Base-by-base conservation (phyloP, 306 rosid species). In the Quercus cerris region DNA sequence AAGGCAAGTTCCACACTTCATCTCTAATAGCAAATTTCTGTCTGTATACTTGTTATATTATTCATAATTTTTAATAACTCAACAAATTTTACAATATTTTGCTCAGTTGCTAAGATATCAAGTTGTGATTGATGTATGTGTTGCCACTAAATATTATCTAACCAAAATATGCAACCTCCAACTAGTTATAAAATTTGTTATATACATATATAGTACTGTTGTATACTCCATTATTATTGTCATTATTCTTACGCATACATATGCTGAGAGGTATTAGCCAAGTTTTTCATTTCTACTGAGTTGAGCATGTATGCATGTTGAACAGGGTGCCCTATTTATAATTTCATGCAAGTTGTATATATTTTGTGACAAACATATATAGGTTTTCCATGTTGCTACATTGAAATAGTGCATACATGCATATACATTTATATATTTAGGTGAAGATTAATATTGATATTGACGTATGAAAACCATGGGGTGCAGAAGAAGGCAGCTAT, bases 401-500 rank as follows among this genome's bases (percentile, higher is more conserved):
- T 66, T 31, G 31, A 64, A 57, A 62, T 27, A 14, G 4, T 31
- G 20, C 72, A 33, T 22, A 18, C 58, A 30, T n/a, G 63, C 77
- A 63, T 69, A 25, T n/a, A 15, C 44, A 15, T 27, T 63, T 3
- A 19, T 31, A 7, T 59, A 12, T n/a, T 49, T 59, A 44, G 78
- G 52, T 19, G 78, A 19, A 55, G 75, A 56, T 17, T 6, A 15
- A 49, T 49, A 12, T 49, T 3, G 54, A 49, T 69, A 1, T 22
- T 61, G 58, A 19, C 25, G 41, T 79, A 62, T 56, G 57, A 75
- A 33, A 57, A 18, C 3, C 18, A 6, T 49, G 75, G 20, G 13
- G 71, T 73, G 76, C 93, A 94, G 97, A 84, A 78, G 78, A 90
- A 83, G 87, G 90, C 86, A 33, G 86, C 79, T 10, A 22, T 78